Conservation (phyloP, 1,284 basidiomycete genomes). For the Thecaphora frezii region DNA sequence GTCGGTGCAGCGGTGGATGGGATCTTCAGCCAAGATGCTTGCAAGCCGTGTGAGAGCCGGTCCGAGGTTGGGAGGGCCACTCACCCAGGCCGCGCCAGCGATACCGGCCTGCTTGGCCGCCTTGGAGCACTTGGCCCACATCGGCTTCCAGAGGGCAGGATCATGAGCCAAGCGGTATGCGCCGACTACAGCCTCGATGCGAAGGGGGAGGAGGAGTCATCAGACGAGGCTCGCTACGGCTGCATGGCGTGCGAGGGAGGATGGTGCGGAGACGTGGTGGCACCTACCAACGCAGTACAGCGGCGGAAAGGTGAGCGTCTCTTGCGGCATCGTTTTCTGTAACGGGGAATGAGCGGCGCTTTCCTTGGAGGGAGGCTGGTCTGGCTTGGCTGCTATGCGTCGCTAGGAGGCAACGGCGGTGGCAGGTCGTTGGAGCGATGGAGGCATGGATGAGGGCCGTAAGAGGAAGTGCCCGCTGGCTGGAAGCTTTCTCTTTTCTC, state of each 20-base stretch:
- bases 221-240: slow-evolving; percentile 52
- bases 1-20: neutral
- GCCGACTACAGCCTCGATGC: slow-evolving; percentile 23
- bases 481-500: no score
- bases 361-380: no score
- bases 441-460: no score
- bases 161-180: slow-evolving; percentile 54
- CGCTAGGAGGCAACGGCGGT: no score
- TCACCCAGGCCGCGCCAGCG: slow-evolving; percentile 32
- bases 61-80: no score
- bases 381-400: no score
- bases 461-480: no score
- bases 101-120: slow-evolving; percentile 41
- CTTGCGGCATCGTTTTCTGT: slow-evolving; percentile 48
- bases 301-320: slow-evolving; percentile 50
- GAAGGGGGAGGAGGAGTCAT: neutral
- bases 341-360: neutral
- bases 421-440: no score
- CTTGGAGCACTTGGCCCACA: slow-evolving; percentile 48
- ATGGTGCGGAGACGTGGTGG: slow-evolving; percentile 35
- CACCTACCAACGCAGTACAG: slow-evolving; percentile 41
- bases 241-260: slow-evolving; percentile 48
- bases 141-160: slow-evolving; percentile 45
- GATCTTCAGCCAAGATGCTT: neutral
- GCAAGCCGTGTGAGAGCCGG: no score